These are phyloP conservation scores for Globisporangium radiosum DNA, from an alignment of 352 stramenopile species.

Conservation along the genomic window DNA sequence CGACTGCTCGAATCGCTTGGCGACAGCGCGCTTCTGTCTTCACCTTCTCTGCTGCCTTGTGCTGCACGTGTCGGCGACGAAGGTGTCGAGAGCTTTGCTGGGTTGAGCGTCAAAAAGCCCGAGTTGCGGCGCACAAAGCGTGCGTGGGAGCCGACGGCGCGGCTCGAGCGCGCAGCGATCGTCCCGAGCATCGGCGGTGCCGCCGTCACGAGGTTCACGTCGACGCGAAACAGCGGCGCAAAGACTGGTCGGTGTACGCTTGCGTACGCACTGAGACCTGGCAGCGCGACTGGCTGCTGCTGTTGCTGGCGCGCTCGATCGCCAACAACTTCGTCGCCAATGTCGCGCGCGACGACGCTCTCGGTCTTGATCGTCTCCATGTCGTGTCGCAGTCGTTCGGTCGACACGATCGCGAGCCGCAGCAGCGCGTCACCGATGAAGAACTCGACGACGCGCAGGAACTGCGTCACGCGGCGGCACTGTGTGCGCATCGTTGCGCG, in stretches of 20 bases:
- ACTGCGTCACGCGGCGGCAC: conserved; percentile 88
- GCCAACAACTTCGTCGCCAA: neutral
- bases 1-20: conserved; percentile 15
- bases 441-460: conserved; percentile 91
- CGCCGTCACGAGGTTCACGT: conserved; percentile 36
- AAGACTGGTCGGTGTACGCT: neutral
- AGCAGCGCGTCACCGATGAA: conserved; percentile 75
- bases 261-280: neutral
- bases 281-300: neutral
- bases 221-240: conserved; percentile 65
- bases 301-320: neutral
- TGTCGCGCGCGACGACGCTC: neutral
- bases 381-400: conserved; percentile 26
- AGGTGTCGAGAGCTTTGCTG: neutral
- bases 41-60: neutral
- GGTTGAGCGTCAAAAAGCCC: conserved; percentile 12
- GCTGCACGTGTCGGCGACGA: conserved; percentile 2
- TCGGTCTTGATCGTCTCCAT: conserved; percentile 38
- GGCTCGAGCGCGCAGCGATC: conserved; percentile 2
- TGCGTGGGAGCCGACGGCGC: neutral
- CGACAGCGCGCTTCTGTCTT: too few species aligned
- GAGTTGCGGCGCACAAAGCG: conserved; percentile 16
- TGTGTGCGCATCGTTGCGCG: conserved; percentile 86
- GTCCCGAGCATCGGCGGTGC: conserved; percentile 11
- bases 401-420: conserved; percentile 59